Conservation (phyloP, 306 rosid genomes). For the Lathyrus sativus region DNA sequence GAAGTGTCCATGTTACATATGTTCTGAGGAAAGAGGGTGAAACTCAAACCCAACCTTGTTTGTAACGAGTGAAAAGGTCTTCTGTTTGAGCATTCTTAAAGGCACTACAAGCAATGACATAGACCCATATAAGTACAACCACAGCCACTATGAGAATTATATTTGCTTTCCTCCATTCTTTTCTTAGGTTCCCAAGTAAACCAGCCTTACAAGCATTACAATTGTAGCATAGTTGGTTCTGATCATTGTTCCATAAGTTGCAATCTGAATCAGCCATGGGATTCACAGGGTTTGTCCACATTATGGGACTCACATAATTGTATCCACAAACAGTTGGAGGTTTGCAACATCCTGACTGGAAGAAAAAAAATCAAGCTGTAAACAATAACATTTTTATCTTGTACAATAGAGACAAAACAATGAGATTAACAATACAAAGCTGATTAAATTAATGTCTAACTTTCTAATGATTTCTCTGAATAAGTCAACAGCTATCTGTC, state of each 20-base stretch:
- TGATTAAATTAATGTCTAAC: conserved; percentile 34
- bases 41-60: conserved; percentile 79
- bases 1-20: neutral
- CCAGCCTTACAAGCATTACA: conserved; percentile 96
- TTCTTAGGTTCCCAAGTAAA: conserved; percentile 74
- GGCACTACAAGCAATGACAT: conserved; percentile 87
- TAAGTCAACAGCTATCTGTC: conserved; percentile 16
- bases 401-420: conserved; percentile 38
- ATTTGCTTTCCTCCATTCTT: conserved; percentile 88
- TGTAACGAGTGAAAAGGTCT: conserved; percentile 78
- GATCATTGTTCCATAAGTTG: conserved; percentile 86
- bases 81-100: conserved; percentile 89
- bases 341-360: conserved; percentile 94
- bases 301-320: conserved; percentile 70
- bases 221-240: conserved; percentile 71
- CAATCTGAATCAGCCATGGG: conserved; percentile 79
- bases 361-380: conserved; percentile 36
- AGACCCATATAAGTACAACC: conserved; percentile 74
- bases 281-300: conserved; percentile 74
- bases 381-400: conserved; percentile 39
- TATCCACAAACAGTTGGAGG: conserved; percentile 81
- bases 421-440: conserved; percentile 23
- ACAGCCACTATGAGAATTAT: conserved; percentile 74
- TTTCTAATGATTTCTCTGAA: conserved; percentile 37
- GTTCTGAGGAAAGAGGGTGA: conserved; percentile 36